Base-by-base conservation (phyloP, 805 yeast species). In the Lipomyces chichibuensis region DNA sequence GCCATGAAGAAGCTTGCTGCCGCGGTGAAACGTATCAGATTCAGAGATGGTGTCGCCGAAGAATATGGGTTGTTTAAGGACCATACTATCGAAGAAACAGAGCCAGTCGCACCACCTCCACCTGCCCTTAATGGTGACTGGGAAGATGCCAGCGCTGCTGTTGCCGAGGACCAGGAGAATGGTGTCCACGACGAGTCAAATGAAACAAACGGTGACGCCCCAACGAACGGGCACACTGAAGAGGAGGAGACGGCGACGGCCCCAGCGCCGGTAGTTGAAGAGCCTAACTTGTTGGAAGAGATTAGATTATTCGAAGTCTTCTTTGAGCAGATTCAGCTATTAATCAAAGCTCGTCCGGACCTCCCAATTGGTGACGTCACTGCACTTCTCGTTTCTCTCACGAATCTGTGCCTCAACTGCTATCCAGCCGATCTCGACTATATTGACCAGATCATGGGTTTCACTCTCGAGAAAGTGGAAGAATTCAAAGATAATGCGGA, bases 321-420 rank as follows among this genome's bases (percentile, higher is more conserved):
- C 75, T 88, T 92, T 87, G 77, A 78, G 13, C 91, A 90, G 75
- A 83, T 90, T 65, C 76, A 81, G 43, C 83, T 83, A 57, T 75
- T 92, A 43, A 81, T 83, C 62, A 81, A 85, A 59, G 77, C 82
- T 9, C 85, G 89, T 67, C 89, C 91, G 0, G 89, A 87, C 59
- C 77, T 92, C n/a, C 80, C 91, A 0, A 74, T 84, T n/a, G 86
- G 84, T 35, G 94, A 90, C 67, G 85, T 85, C 64, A 83, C 90
- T 8, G 81, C 84, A 0, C 80, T 92, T 25, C 79, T 91, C 57
- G 88, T 87, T 66, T 85, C 89, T n/a, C 81, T 91, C 39, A 82
- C 89, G 61, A 84, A 84, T 69, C 77, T 93, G 57, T 83, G 92
- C 0, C 80, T 91, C 53, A 81, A 83, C 3, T 90, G 87, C 78